Base-by-base conservation (phyloP, 768 basidiomycete genomes). In the Crassisporium funariophilum region DNA sequence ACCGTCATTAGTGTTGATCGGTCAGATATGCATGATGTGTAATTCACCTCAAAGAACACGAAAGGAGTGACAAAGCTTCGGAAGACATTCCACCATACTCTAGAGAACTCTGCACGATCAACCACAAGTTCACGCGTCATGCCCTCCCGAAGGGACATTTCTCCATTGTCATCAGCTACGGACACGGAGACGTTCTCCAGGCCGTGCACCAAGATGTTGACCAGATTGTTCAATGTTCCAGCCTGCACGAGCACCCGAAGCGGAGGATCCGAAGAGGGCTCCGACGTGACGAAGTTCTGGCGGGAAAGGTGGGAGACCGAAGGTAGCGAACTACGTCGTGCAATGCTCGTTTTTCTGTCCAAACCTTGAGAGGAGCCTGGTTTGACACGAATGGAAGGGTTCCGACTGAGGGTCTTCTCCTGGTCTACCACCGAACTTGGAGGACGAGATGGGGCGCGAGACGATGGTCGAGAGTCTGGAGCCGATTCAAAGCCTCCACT, bases 161-260 rank as follows among this genome's bases (percentile, higher is more conserved):
- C 88, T 0, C 91, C 91, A 55, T 90, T 91, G 59, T 92, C 90
- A 53, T 93, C 90, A 0, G 91, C 82, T 4, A 90, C 86, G 0
- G 86, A 84, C 0, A 91, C 88, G 0, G 86, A 84, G 4, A 92
- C 81, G 23, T 83, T 83, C 38, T 81, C 81, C 15, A 92, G 69
- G 3, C 91, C 91, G 57, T 88, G 84, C 0, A 89, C 82, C 12
- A 93, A 75, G 8, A 91, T 77, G 33, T 83, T 81, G 8, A 92
- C 85, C 1, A 93, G 71, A 20, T 79, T 74, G 49, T 86, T 85
- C 12, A 92, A 68, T 1, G 89, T 88, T 7, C 89, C 91, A 2
- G 88, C 87, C 54, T 86, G 80, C 4, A 93, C 85, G 10, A 88
- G 66, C 0, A 90, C 89, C 10, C 88, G 81, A 25, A 92, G 69